Percentiles rank a stretch among this genome's conserved stretches.
phyloP scores from a whole-genome alignment of 2,329 filamentous ascomycete genomes.

The Trichoderma harzianum region DNA sequence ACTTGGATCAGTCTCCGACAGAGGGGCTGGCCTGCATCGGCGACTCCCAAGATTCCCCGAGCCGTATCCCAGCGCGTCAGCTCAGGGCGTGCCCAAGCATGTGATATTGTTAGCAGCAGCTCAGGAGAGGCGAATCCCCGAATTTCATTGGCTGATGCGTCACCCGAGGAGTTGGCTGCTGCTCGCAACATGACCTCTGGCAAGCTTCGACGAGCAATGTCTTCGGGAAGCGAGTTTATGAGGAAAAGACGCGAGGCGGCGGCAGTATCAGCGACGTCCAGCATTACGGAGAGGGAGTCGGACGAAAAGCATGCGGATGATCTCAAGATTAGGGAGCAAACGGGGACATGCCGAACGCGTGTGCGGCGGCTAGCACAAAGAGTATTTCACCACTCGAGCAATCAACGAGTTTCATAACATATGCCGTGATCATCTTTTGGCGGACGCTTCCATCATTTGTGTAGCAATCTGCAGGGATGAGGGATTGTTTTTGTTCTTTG shows the following conservation, averaged over 20 bases:
- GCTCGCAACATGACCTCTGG: background rate
- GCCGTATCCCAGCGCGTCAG: conserved; percentile 24
- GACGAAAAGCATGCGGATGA: background rate
- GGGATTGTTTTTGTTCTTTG: background rate
- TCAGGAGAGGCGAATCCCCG: background rate
- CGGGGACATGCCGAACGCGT: conserved; percentile 27
- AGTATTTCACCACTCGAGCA: conserved; percentile 26
- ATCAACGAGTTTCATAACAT: conserved; percentile 9
- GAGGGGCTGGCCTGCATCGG: conserved; percentile 34
- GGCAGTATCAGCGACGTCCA: background rate
- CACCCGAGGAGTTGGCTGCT: background rate
- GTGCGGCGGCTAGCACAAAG: conserved; percentile 29
- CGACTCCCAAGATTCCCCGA: conserved; percentile 29
- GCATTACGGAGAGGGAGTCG: background rate
- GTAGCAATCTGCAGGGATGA: background rate
- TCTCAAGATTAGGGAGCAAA: conserved; percentile 20
- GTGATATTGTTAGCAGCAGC: conserved; percentile 13
- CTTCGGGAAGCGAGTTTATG: conserved; percentile 28
- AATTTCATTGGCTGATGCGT: background rate
- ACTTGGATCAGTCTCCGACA: conserved; percentile 38
- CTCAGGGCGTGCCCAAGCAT: conserved; percentile 20
- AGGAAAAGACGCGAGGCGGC: conserved; percentile 21
- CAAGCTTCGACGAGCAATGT: conserved; percentile 24
- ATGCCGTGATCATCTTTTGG: background rate
- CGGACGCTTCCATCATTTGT: background rate